Percentiles rank a stretch among this genome's conserved stretches.
Conservation (phyloP, 345 rosid species). For the Populus alba region DNA sequence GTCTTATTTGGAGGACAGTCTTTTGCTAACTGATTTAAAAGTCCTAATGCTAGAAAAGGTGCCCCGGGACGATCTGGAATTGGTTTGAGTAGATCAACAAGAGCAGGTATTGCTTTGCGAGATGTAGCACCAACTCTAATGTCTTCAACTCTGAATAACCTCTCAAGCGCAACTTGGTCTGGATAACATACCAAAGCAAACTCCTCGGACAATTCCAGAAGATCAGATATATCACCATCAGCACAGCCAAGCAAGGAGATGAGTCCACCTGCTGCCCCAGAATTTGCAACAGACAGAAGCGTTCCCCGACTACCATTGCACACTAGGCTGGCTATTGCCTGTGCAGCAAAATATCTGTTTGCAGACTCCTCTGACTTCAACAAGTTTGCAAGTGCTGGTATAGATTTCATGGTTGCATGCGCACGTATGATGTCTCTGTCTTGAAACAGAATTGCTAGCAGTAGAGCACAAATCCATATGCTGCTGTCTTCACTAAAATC, state of each 20-base stretch:
- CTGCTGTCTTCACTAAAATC: conserved; percentile 82
- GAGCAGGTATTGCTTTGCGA: conserved; percentile 92
- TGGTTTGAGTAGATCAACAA: conserved; percentile 96
- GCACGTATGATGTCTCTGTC: conserved; percentile 96
- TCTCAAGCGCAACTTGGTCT: conserved; percentile 97
- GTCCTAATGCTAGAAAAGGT: conserved; percentile 82
- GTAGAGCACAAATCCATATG: conserved; percentile 90
- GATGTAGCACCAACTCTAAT: conserved; percentile 97
- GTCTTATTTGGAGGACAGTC: conserved; percentile 86
- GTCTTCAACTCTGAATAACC: conserved; percentile 98
- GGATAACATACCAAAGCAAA: conserved; percentile 79
- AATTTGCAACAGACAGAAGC: conserved; percentile 92
- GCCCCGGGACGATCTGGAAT: conserved; percentile 99
- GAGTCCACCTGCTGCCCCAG: conserved; percentile 93
- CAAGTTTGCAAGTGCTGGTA: conserved; percentile 83
- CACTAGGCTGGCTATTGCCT: conserved; percentile 86
- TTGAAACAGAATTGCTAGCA: conserved; percentile 87
- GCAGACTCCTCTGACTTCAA: conserved; percentile 88
- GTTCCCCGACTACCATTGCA: conserved; percentile 99
- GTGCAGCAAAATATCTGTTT: conserved; percentile 94
- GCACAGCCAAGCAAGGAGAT: conserved; percentile 96
- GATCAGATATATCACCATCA: conserved; percentile 79
- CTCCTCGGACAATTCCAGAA: conserved; percentile 81
- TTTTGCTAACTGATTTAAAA: conserved; percentile 88
- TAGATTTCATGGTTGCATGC: conserved; percentile 80